Conservation (phyloP, 164 flowering plant species). For the Vitis riparia region DNA sequence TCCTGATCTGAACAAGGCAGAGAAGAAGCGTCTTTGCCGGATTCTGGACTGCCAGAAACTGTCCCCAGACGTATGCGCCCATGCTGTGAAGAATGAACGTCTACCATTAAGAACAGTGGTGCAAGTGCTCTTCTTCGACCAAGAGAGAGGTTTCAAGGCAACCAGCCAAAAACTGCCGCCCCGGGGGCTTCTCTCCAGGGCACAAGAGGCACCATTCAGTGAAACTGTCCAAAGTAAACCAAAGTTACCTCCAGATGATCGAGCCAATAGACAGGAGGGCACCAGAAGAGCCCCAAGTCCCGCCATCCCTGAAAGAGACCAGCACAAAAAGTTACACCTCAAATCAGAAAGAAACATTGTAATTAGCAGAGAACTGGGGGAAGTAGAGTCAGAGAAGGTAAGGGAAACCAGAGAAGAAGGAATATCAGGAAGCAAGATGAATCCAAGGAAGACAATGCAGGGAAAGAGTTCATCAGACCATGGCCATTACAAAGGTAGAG, state of each 20-base stretch:
- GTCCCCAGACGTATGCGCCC: slow-evolving; percentile 64
- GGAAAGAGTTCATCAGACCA: slow-evolving; percentile 24
- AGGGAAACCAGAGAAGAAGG: slow-evolving; percentile 27
- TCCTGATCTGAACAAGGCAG: slow-evolving; percentile 63
- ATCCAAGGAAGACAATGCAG: slow-evolving; percentile 20
- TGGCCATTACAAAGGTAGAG: slow-evolving; percentile 23
- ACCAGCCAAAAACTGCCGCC: slow-evolving; percentile 12
- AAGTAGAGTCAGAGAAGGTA: slow-evolving; percentile 14
- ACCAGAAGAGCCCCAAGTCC: not conserved
- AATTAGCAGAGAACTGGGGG: slow-evolving; percentile 17
- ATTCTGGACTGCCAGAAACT: slow-evolving; percentile 73
- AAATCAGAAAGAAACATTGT: slow-evolving; percentile 16
- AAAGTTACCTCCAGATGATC: slow-evolving; percentile 17
- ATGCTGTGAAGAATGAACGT: slow-evolving; percentile 76
- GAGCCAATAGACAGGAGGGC: not conserved
- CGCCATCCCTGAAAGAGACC: slow-evolving; percentile 9
- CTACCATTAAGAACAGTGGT: slow-evolving; percentile 89
- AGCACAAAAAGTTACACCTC: slow-evolving; percentile 2
- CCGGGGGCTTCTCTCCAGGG: slow-evolving; percentile 1
- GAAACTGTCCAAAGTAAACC: slow-evolving; percentile 12
- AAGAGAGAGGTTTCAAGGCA: slow-evolving; percentile 44
- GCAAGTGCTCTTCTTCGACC: slow-evolving; percentile 83
- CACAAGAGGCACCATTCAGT: slow-evolving; percentile 2
- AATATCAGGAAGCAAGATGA: slow-evolving; percentile 19
- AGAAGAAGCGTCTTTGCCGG: slow-evolving; percentile 72